These are phyloP conservation scores for Nemania bipapillata DNA, from an alignment of 2,329 filamentous ascomycete genomes.

Conservation along the genomic window DNA sequence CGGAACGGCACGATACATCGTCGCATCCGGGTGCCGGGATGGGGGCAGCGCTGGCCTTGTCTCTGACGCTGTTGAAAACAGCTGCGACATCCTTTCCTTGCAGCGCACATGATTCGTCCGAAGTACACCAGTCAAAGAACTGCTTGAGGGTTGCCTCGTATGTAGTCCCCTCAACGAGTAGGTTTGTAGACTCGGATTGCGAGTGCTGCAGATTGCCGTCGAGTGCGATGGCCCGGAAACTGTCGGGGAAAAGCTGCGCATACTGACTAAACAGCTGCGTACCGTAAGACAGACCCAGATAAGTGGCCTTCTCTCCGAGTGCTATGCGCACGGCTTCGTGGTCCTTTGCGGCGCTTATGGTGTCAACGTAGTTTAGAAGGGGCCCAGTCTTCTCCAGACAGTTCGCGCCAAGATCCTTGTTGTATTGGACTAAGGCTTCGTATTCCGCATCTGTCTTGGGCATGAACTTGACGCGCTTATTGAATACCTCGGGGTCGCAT, in stretches of 20 bases:
- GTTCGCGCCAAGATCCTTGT: constrained; percentile 54
- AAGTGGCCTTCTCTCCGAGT: constrained; percentile 47
- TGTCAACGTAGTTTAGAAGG: constrained; percentile 57
- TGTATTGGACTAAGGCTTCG: constrained; percentile 53
- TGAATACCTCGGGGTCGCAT: constrained; percentile 54
- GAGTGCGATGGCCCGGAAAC: constrained; percentile 56
- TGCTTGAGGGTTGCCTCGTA: constrained; percentile 53
- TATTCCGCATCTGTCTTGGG: constrained; percentile 54
- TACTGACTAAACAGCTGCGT: constrained; percentile 58
- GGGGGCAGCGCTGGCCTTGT: constrained; percentile 48
- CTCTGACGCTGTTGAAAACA: constrained; percentile 46
- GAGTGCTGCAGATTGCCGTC: constrained; percentile 59
- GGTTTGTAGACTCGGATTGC: constrained; percentile 50
- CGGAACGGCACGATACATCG: constrained; percentile 43
- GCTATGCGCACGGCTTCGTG: constrained; percentile 50
- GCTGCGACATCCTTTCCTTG: constrained; percentile 47
- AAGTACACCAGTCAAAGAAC: constrained; percentile 55
- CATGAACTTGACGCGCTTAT: constrained; percentile 52
- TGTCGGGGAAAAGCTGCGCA: constrained; percentile 57
- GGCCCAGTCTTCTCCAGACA: constrained; percentile 55
- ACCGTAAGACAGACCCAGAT: constrained; percentile 59
- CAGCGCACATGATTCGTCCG: constrained; percentile 48
- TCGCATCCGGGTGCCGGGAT: constrained; percentile 54
- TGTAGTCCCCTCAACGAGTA: constrained; percentile 52
- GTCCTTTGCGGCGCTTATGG: constrained; percentile 49